phyloP scores from a whole-genome alignment of 2,329 filamentous ascomycete species.

The Penicillium sp. region DNA sequence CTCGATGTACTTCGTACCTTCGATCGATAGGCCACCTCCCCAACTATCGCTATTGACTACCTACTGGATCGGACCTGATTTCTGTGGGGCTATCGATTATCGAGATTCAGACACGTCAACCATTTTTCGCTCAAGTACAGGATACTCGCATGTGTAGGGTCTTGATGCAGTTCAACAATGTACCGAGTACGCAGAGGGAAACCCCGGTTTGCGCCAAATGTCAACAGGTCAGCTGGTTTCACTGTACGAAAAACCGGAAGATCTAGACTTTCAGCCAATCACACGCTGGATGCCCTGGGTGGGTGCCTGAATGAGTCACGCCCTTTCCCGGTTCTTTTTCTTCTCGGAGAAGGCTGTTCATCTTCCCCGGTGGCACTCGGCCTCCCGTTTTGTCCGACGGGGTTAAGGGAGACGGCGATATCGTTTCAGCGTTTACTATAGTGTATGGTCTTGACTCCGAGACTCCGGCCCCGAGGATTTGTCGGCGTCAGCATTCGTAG shows the following conservation, averaged over 20 bases:
- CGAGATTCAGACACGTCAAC: neutral
- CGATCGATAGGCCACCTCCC: neutral
- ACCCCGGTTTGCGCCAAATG: conserved; percentile 1
- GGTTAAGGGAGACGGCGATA: conserved; percentile 6
- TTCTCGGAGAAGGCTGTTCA: conserved; percentile 13
- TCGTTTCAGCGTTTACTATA: neutral
- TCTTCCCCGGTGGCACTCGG: conserved; percentile 16
- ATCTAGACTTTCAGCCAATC: neutral
- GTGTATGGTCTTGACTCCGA: neutral
- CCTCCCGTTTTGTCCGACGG: conserved; percentile 13
- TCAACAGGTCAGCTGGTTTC: conserved; percentile 7
- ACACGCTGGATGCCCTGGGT: neutral
- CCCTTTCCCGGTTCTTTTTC: conserved; percentile 25
- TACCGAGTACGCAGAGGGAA: neutral
- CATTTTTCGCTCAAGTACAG: neutral
- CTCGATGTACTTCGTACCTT: conserved; percentile 12
- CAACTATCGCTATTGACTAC: neutral
- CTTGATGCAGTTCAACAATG: neutral
- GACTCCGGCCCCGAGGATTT: neutral
- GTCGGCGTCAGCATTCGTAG: neutral
- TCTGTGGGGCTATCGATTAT: neutral
- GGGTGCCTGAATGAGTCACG: conserved; percentile 20
- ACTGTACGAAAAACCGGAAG: neutral
- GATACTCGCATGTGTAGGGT: neutral
- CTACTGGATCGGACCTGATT: neutral